phyloP scores from a whole-genome alignment of 225 moss, liverwort and hornwort species.

The Sphagnum tenellum region DNA sequence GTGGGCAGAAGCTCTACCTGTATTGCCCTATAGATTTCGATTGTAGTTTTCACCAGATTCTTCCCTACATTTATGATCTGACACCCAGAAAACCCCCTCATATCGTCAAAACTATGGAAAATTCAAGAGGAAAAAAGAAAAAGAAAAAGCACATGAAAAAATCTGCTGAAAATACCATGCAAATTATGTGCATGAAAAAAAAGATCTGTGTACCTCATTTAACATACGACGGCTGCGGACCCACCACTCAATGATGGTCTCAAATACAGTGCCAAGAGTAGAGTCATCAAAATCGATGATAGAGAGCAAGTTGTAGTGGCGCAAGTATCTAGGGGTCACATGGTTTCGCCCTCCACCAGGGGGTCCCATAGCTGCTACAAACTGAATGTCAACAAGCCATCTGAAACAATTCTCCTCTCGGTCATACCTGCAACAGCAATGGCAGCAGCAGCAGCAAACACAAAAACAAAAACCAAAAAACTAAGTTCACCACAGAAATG shows the following conservation, averaged over 20 bases:
- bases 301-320: constrained; percentile 52
- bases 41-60: constrained; percentile 39
- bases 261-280: constrained; percentile 50
- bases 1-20: constrained; percentile 48
- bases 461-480: no score
- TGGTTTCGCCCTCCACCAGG: constrained; percentile 62
- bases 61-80: constrained; percentile 43
- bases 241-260: constrained; percentile 69
- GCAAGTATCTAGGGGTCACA: constrained; percentile 53
- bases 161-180: no score
- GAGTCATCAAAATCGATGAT: constrained; percentile 62
- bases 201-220: constrained; percentile 28
- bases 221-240: constrained; percentile 40
- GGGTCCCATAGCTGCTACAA: constrained; percentile 69
- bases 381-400: constrained; percentile 53
- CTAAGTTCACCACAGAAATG: no score
- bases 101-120: no score
- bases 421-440: constrained; percentile 34
- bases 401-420: constrained; percentile 52
- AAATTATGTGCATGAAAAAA: no score
- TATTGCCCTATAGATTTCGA: constrained; percentile 53
- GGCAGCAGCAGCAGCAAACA: no score
- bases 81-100: no score
- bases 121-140: no score
- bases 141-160: no score